phyloP scores from a whole-genome alignment of 177 flowering plant species.

The Telopea speciosissima region DNA sequence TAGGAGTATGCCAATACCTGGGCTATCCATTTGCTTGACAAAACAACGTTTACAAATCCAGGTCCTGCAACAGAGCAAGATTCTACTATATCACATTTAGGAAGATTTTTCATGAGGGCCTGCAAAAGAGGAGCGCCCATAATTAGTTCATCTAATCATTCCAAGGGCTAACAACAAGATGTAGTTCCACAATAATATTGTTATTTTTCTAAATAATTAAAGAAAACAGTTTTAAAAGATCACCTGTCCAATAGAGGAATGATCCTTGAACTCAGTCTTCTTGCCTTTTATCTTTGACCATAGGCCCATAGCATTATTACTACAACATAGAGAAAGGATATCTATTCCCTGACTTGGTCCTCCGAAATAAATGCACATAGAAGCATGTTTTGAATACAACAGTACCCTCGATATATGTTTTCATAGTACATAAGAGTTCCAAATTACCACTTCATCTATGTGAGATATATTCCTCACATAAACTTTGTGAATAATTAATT shows the following conservation, averaged over 20 bases:
- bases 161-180: not conserved
- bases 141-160: not conserved
- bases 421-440: not conserved
- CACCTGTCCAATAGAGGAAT: slow-evolving; percentile 75
- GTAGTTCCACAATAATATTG: not conserved
- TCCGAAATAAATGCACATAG: not conserved
- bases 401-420: no score
- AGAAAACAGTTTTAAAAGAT: no score
- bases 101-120: slow-evolving; percentile 75
- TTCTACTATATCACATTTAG: slow-evolving; percentile 74
- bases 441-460: not conserved
- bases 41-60: slow-evolving; percentile 78
- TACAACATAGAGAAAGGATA: slow-evolving; percentile 21
- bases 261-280: slow-evolving; percentile 46
- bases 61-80: slow-evolving; percentile 78
- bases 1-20: slow-evolving; percentile 39
- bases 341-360: not conserved
- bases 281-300: slow-evolving; percentile 70
- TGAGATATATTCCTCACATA: not conserved
- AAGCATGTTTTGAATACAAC: not conserved
- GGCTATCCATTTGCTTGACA: slow-evolving; percentile 81
- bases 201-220: not conserved
- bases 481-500: not conserved
- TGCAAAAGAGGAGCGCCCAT: slow-evolving; percentile 13
- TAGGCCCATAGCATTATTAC: slow-evolving; percentile 92